Evolutionary conservation across 768 basidiomycete species (phyloP).

Genomic region (Boletus tylopilopsis): DNA sequence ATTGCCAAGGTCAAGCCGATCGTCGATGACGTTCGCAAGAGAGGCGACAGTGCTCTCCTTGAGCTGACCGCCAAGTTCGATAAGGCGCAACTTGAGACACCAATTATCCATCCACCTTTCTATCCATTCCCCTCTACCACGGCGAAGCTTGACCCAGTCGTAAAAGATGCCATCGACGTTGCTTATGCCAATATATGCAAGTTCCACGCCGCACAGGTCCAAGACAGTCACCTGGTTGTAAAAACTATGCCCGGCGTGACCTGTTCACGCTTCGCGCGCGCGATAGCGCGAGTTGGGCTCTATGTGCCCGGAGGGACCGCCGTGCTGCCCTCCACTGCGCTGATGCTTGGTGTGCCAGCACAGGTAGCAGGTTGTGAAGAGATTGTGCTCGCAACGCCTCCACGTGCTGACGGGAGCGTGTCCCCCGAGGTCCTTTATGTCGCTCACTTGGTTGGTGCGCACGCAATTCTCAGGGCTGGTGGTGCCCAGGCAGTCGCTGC

Average conservation of each 20-base stretch:
- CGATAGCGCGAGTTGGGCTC: conserved; percentile 93
- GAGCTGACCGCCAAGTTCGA: conserved; percentile 94
- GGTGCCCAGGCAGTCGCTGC: conserved; percentile 96
- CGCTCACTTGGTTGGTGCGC: conserved; percentile 85
- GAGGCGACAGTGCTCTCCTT: conserved; percentile 84
- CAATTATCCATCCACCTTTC: conserved; percentile 79
- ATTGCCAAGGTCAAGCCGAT: conserved; percentile 93
- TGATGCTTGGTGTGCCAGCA: conserved; percentile 97
- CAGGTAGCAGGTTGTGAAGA: conserved; percentile 94
- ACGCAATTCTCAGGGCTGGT: conserved; percentile 89
- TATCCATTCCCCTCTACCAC: conserved; percentile 39
- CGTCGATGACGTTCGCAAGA: conserved; percentile 76
- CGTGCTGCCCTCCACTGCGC: conserved; percentile 90
- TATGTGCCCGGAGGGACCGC: conserved; percentile 99
- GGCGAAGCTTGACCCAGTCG: conserved; percentile 56
- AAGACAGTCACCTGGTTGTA: conserved; percentile 65
- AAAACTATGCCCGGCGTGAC: conserved; percentile 99
- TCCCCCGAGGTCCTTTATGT: conserved; percentile 98
- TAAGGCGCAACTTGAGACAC: conserved; percentile 64
- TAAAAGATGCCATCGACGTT: conserved; percentile 79
- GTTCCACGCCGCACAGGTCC: conserved; percentile 89
- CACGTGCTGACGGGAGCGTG: conserved; percentile 85
- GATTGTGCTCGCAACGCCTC: conserved; percentile 95
- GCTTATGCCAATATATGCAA: conserved; percentile 90
- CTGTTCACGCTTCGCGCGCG: conserved; percentile 90